A percentile compares a stretch with the other conserved stretches of the same genome.
phyloP scores from a whole-genome alignment of 1,284 basidiomycete species.

The Erythrobasidium hasegawianum region DNA sequence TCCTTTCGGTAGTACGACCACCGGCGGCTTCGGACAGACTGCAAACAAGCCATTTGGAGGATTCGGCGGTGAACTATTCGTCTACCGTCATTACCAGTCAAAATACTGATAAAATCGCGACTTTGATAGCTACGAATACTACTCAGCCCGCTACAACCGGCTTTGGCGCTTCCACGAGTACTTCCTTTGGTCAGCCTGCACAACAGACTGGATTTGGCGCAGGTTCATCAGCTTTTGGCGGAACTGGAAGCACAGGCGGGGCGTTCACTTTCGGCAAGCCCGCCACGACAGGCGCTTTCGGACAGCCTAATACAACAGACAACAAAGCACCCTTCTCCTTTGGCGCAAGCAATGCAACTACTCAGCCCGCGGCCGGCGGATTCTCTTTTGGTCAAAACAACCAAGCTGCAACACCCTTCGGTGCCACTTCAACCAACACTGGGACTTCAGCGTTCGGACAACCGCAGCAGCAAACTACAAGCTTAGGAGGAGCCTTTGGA shows the following conservation, averaged over 20 bases:
- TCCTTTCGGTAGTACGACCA: constrained; percentile 35
- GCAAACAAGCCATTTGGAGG: background rate
- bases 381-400: constrained; percentile 32
- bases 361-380: constrained; percentile 9
- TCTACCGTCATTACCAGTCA: background rate
- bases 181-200: constrained; percentile 45
- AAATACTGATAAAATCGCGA: background rate
- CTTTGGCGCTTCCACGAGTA: constrained; percentile 37
- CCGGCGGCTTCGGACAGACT: constrained; percentile 29
- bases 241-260: constrained; percentile 33
- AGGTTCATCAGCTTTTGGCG: constrained; percentile 42
- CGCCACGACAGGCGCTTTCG: constrained; percentile 40
- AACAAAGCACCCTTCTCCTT: constrained; percentile 32
- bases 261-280: constrained; percentile 36
- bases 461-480: constrained; percentile 2
- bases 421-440: background rate
- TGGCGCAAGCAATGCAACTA: background rate
- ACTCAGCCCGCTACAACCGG: constrained; percentile 14
- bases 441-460: constrained; percentile 7
- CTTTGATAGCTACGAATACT: background rate
- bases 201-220: constrained; percentile 33
- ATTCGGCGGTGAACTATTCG: background rate
- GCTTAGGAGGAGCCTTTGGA: constrained; percentile 12
- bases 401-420: constrained; percentile 36
- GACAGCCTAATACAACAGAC: constrained; percentile 20